A percentile compares a stretch with the other conserved stretches of the same genome.
These are phyloP conservation scores for Globisporangium camurandrum DNA, from an alignment of 352 stramenopile genomes.

Conservation along the genomic window DNA sequence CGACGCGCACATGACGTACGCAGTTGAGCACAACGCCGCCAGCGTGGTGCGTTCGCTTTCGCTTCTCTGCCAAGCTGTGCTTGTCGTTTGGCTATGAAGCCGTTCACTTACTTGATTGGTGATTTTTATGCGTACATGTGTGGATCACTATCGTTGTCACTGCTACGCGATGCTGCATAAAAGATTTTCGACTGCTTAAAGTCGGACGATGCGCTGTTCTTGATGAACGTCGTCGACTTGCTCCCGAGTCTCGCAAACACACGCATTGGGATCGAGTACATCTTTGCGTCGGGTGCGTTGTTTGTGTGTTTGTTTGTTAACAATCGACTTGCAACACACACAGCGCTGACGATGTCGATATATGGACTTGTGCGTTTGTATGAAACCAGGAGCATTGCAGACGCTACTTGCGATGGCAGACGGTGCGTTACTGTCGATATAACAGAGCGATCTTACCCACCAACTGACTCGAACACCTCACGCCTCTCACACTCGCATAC, in stretches of 20 bases:
- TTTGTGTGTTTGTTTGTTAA: not conserved
- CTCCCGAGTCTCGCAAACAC: conserved; percentile 65
- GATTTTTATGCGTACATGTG: not conserved
- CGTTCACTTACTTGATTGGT: no score
- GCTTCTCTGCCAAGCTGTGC: not conserved
- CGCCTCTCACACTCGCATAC: not conserved
- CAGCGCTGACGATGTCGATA: no score
- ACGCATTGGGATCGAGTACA: conserved; percentile 49
- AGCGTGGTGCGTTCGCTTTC: not conserved
- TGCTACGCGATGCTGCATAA: no score
- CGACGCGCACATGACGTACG: conserved; percentile 56
- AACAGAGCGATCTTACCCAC: not conserved
- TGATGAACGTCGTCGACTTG: conserved; percentile 83
- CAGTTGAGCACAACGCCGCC: conserved; percentile 28
- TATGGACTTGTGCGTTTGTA: no score
- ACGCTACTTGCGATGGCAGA: conserved; percentile 54
- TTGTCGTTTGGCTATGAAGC: no score
- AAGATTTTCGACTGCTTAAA: conserved; percentile 72
- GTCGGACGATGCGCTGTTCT: conserved; percentile 69
- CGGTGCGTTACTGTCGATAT: conserved; percentile 12
- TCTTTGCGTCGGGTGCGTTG: conserved; percentile 72
- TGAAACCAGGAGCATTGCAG: conserved; percentile 48
- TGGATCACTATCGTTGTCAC: not conserved
- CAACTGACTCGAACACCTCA: not conserved
- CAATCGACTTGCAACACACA: no score